A percentile compares a stretch with the other conserved stretches of the same genome.
These are phyloP conservation scores for Chaetomiaceae sp. DNA, from an alignment of 2,329 filamentous ascomycete genomes.

Conservation along the genomic window DNA sequence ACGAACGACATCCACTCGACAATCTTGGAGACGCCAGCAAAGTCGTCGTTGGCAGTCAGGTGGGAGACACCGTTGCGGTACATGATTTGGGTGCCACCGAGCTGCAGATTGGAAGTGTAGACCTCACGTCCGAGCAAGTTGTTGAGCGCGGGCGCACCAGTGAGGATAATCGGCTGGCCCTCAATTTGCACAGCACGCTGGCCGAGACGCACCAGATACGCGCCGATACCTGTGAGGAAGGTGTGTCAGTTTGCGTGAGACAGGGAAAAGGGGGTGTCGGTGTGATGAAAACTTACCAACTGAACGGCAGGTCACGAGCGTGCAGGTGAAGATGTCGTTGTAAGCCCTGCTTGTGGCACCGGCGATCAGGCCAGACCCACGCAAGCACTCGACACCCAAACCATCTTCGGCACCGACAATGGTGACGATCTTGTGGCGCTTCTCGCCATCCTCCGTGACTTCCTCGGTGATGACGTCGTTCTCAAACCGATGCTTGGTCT, in stretches of 20 bases:
- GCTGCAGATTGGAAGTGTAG: constrained; percentile 97
- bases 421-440: constrained; percentile 88
- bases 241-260: constrained; percentile 14
- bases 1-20: constrained; percentile 98
- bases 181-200: constrained; percentile 99
- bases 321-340: constrained; percentile 98
- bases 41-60: constrained; percentile 97
- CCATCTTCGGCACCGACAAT: constrained; percentile 92
- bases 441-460: constrained; percentile 80
- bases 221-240: constrained; percentile 68
- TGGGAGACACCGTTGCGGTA: constrained; percentile 99
- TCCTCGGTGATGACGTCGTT: constrained; percentile 85
- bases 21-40: constrained; percentile 95
- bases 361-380: constrained; percentile 95
- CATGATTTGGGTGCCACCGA: constrained; percentile 99
- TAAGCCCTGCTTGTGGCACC: constrained; percentile 96
- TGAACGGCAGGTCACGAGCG: constrained; percentile 93
- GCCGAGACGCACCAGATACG: constrained; percentile 95
- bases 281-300: constrained; percentile 60
- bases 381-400: constrained; percentile 93
- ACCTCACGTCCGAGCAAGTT: constrained; percentile 97
- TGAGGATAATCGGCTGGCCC: constrained; percentile 97
- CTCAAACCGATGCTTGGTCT: constrained; percentile 81
- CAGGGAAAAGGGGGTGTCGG: constrained; percentile 11
- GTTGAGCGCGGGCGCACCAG: constrained; percentile 94